These are phyloP conservation scores for Triticum urartu DNA, from an alignment of 176 grass and related monocot species.

Conservation along the genomic window DNA sequence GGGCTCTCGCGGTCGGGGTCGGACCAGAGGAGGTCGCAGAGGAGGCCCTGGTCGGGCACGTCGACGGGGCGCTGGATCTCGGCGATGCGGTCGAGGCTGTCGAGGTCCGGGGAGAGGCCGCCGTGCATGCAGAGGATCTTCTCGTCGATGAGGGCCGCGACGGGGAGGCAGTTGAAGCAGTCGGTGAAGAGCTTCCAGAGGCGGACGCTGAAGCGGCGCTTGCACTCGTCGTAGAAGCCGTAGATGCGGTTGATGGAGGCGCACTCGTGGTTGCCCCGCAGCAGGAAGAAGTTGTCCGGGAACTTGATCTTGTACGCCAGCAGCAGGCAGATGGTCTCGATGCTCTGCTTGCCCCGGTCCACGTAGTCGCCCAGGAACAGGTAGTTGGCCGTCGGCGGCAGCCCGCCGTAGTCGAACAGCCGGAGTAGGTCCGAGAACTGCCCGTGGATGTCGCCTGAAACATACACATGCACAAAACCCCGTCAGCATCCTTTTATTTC, in stretches of 20 bases:
- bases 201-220: conserved; percentile 64
- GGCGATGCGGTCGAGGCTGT: conserved; percentile 43
- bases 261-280: conserved; percentile 69
- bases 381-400: conserved; percentile 50
- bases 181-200: conserved; percentile 65
- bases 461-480: too few species aligned
- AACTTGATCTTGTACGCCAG: conserved; percentile 64
- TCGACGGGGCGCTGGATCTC: conserved; percentile 55
- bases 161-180: conserved; percentile 43
- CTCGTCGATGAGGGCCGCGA: conserved; percentile 53
- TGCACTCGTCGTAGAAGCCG: conserved; percentile 82
- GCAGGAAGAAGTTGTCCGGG: conserved; percentile 63
- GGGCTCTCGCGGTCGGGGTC: conserved; percentile 46
- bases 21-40: conserved; percentile 73
- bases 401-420: conserved; percentile 55
- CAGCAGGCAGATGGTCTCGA: conserved; percentile 69
- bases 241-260: conserved; percentile 80
- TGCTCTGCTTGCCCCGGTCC: conserved; percentile 65
- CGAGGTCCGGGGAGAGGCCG: conserved; percentile 57
- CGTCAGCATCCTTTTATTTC: too few species aligned
- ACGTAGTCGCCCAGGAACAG: conserved; percentile 74
- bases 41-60: conserved; percentile 58
- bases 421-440: conserved; percentile 61
- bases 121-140: conserved; percentile 73
- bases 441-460: conserved; percentile 54